These are phyloP conservation scores for Emmonsiellopsis sp. DNA, from an alignment of 2,329 filamentous ascomycete genomes.

Conservation along the genomic window DNA sequence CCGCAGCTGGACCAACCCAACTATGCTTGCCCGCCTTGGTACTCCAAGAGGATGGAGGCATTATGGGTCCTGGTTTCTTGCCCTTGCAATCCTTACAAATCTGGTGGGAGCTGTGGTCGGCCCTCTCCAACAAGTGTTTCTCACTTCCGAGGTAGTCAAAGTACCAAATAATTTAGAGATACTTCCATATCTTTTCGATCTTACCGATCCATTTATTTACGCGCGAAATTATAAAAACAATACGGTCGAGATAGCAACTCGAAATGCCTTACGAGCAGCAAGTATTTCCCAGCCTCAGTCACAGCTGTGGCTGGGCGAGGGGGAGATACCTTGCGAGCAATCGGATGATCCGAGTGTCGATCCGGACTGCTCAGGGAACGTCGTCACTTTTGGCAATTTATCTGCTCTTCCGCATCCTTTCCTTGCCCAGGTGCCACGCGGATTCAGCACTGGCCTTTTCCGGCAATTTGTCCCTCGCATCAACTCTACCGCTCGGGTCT, in stretches of 20 bases:
- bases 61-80: background rate
- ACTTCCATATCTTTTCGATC: no score
- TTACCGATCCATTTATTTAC: no score
- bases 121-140: background rate
- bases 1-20: background rate
- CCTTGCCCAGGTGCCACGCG: constrained; percentile 14
- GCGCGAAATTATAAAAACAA: background rate
- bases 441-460: constrained; percentile 18
- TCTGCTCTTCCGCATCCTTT: constrained; percentile 14
- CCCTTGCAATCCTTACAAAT: background rate
- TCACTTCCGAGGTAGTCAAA: background rate
- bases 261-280: no score
- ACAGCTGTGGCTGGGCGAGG: background rate
- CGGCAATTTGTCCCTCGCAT: constrained; percentile 21
- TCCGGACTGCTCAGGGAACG: no score
- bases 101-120: background rate
- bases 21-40: background rate
- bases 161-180: background rate
- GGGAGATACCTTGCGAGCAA: no score
- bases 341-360: no score
- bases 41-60: background rate
- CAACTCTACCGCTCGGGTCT: constrained; percentile 16
- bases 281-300: background rate
- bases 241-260: background rate
- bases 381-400: constrained; percentile 4